Percentiles rank a stretch among this genome's conserved stretches.
Conservation (phyloP, 306 rosid species). For the Begonia peltatifolia region DNA sequence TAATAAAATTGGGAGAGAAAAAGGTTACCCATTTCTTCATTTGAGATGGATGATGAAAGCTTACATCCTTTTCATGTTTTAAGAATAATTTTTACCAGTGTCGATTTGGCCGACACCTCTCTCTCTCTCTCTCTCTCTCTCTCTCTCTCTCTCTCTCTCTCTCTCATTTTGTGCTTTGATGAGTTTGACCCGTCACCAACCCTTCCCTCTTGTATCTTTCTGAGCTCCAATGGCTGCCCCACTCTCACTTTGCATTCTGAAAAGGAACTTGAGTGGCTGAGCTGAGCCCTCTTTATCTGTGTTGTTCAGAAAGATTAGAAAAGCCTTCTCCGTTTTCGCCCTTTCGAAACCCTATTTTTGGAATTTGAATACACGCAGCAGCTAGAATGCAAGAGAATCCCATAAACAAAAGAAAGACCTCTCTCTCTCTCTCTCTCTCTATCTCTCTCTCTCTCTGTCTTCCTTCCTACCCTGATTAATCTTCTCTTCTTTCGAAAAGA, state of each 20-base stretch:
- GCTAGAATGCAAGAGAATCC: neutral
- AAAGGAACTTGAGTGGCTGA: conserved; percentile 15
- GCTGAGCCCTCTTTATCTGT: no score
- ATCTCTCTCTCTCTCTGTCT: neutral
- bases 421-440: conserved; percentile 27
- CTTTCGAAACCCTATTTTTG: conserved; percentile 8
- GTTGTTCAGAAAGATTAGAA: no score
- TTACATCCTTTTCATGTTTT: no score
- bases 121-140: conserved; percentile 16
- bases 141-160: conserved; percentile 14
- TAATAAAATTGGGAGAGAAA: no score
- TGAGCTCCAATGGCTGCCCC: conserved; percentile 45
- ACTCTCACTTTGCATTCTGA: conserved; percentile 13
- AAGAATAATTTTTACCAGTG: no score
- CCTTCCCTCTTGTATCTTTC: conserved; percentile 34
- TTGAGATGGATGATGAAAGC: no score
- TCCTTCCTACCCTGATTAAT: neutral
- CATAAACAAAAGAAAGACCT: conserved; percentile 17
- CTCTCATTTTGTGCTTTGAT: conserved; percentile 38
- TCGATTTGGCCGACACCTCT: conserved; percentile 15
- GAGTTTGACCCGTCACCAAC: conserved; percentile 97
- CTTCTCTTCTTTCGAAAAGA: conserved; percentile 3
- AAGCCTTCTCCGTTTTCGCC: conserved; percentile 20
- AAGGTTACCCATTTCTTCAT: no score
- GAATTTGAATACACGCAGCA: no score